Percentiles rank a stretch among this genome's conserved stretches.
Conservation (phyloP, 305 asterid genomes). For the Fraxinus sp. region DNA sequence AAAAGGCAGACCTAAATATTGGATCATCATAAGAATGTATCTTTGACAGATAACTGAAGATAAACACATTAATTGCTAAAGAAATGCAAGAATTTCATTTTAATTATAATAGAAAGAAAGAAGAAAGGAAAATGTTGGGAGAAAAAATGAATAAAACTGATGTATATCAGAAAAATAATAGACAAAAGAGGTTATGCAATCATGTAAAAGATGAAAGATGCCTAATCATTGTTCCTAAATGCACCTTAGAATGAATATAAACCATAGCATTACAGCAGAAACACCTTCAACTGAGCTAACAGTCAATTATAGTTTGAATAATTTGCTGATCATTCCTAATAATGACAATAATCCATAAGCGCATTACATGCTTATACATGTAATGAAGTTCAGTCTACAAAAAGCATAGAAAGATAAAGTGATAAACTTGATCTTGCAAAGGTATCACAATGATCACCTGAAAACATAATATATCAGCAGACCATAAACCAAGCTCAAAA, state of each 20-base stretch:
- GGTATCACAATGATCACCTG: slow-evolving; percentile 57
- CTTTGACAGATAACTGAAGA: not conserved
- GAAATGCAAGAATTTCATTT: not conserved
- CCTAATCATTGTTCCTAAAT: slow-evolving; percentile 12
- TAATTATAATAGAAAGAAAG: not conserved
- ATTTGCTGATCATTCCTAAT: not conserved
- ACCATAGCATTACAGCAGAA: not conserved
- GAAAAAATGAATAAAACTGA: not conserved
- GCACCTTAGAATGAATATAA: not conserved
- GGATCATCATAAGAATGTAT: slow-evolving; percentile 10
- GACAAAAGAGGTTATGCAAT: slow-evolving; percentile 7
- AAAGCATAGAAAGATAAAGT: not conserved
- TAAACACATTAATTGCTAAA: not conserved
- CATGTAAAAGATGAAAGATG: slow-evolving; percentile 4
- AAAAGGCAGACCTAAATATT: slow-evolving; percentile 20
- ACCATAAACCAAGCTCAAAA: slow-evolving; percentile 97
- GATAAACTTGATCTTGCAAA: slow-evolving; percentile 15
- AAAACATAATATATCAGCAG: slow-evolving; percentile 88
- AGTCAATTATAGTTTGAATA: not conserved
- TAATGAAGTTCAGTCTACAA: slow-evolving; percentile 1
- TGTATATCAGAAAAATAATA: slow-evolving; percentile 8
- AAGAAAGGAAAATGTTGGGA: not conserved
- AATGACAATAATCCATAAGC: slow-evolving; percentile 1
- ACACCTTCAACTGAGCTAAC: not conserved
- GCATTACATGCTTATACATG: slow-evolving; percentile 2